Percentiles rank a stretch among this genome's conserved stretches.
Evolutionary conservation across 345 rosid species (phyloP).

Genomic region (Populus tremula): DNA sequence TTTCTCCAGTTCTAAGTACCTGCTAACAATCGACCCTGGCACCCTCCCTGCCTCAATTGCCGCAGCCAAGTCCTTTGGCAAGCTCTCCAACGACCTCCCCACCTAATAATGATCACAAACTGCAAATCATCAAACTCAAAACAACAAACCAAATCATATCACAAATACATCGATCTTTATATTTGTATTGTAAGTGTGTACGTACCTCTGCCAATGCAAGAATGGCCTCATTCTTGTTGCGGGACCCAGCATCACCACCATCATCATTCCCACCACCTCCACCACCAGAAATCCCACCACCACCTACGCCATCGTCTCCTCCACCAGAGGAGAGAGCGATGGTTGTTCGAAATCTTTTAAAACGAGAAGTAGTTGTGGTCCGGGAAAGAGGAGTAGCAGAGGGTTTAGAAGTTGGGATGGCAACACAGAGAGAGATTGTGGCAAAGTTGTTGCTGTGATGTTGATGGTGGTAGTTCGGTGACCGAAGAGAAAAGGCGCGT

Average conservation of each 20-base stretch:
- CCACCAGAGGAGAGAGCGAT: conserved; percentile 32
- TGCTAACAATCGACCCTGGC: conserved; percentile 45
- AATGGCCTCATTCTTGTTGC: conserved; percentile 43
- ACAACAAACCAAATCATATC: background rate
- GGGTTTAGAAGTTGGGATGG: conserved; percentile 8
- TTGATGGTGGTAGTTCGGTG: conserved; percentile 10
- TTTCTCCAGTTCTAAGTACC: conserved; percentile 58
- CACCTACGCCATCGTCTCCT: conserved; percentile 16
- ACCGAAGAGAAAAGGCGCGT: conserved; percentile 19
- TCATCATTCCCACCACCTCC: conserved; percentile 18
- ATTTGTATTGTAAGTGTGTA: background rate
- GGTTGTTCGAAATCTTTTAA: background rate
- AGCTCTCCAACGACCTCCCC: conserved; percentile 47
- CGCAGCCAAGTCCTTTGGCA: conserved; percentile 60
- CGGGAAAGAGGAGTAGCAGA: conserved; percentile 4
- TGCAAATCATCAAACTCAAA: background rate
- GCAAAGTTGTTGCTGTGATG: background rate
- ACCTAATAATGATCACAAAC: conserved; percentile 25
- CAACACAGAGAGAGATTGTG: conserved; percentile 11
- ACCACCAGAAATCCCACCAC: conserved; percentile 17
- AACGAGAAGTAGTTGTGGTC: background rate
- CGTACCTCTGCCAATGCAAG: conserved; percentile 48
- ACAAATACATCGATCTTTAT: no score
- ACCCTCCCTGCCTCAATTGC: conserved; percentile 54
- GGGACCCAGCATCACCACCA: conserved; percentile 33